A percentile compares a stretch with the other conserved stretches of the same genome.
phyloP scores from a whole-genome alignment of 352 stramenopile genomes.

The Sclerospora graminicola region DNA sequence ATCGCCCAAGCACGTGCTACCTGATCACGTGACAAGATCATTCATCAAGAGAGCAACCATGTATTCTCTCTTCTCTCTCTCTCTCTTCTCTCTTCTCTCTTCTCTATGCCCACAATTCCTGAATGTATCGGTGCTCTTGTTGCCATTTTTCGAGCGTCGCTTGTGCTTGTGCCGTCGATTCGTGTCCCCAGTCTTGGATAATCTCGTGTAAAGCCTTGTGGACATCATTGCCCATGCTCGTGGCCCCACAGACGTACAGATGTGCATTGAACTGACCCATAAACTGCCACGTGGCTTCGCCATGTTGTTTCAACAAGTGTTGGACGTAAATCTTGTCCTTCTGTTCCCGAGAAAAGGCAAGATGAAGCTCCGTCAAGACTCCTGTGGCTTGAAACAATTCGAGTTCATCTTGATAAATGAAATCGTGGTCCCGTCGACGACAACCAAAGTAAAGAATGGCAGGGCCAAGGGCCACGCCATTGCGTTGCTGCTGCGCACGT shows the following conservation, averaged over 20 bases:
- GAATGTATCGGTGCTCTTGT: constrained; percentile 86
- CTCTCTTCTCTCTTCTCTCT: background rate
- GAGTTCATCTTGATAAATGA: constrained; percentile 89
- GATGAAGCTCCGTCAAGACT: constrained; percentile 84
- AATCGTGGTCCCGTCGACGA: constrained; percentile 76
- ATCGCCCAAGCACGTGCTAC: no score
- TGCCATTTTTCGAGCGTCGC: constrained; percentile 87
- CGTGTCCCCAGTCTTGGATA: constrained; percentile 51
- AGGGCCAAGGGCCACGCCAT: constrained; percentile 49
- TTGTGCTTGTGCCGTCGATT: constrained; percentile 47
- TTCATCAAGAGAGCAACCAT: no score
- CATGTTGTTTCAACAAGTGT: constrained; percentile 85
- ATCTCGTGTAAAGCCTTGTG: constrained; percentile 86
- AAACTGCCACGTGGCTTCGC: constrained; percentile 47
- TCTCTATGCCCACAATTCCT: constrained; percentile 90
- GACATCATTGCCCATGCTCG: constrained; percentile 95
- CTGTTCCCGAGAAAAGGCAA: constrained; percentile 93
- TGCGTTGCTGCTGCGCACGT: constrained; percentile 62
- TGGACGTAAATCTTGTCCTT: constrained; percentile 97
- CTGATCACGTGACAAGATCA: no score
- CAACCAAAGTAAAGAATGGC: constrained; percentile 93
- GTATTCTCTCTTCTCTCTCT: no score
- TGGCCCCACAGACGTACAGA: constrained; percentile 97
- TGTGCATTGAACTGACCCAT: constrained; percentile 58
- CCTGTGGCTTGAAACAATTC: constrained; percentile 71